Evolutionary conservation across 495 filamentous ascomycete species (phyloP), one percentile per base, ranked within the genome.

Genomic region (Aspergillus asperescens): DNA sequence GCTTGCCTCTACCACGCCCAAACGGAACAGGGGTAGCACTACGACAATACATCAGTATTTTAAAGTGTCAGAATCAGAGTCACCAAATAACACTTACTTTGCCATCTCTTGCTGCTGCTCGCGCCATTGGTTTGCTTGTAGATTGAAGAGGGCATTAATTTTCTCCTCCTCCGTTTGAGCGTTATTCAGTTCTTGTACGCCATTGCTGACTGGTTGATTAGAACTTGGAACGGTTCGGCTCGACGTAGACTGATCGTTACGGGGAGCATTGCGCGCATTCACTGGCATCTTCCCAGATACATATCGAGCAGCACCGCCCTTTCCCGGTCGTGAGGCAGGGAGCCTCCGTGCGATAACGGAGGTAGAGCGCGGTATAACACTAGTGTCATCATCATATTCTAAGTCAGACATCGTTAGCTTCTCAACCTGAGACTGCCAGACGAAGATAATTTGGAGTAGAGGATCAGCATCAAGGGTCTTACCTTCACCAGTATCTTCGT

Each of bases 361-460:
- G 15, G 89, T 95, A 5, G 92, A 95, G 55, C 93, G 86, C 31
- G 92, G 88, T 40, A 99, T 96, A 51, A 96, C 88, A 15, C 85
- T 86, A 8, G 93, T 96, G 65, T 99, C 93, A 76, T 99, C 93
- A 58, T 95, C 89, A 62, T 96, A 96, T 66, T 89, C 94, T 96
- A 49, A 13, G 12, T 12, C 23, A 39, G 56, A 9, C 40, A 29
- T 58, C 61, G 19, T 49, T 52, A 48, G 50, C n/a, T 50, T 23
- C 28, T 28, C 18, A 15, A 12, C 8, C 7, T n/a, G 27, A 0
- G n/a, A 16, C 6, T 31, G 13, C 7, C 15, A 32, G 43, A 35
- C 13, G 32, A 15, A n/a, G 5, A 7, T 13, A 13, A 54, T 24
- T 8, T 39, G 27, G n/a, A n/a, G n/a, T n/a, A n/a, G n/a, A n/a